Conservation (phyloP, 2,329 filamentous ascomycete genomes). For the Anisogramma anomala region DNA sequence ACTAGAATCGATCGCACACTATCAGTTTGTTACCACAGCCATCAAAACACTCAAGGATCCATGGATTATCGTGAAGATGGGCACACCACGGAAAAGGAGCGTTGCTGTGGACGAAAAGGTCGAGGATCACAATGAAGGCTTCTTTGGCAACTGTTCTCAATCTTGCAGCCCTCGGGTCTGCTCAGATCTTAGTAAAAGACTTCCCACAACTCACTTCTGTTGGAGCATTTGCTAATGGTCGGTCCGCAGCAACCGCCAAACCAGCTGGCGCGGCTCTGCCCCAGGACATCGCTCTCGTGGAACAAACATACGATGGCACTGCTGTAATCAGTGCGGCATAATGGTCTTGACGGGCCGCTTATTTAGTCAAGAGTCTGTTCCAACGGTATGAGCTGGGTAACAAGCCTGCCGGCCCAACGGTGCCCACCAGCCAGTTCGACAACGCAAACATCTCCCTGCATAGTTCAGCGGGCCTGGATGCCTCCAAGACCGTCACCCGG, state of each 20-base stretch:
- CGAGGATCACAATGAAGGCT: background rate
- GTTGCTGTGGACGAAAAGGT: background rate
- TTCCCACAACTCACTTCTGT: background rate
- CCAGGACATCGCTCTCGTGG: background rate
- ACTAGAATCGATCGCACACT: background rate
- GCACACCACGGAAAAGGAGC: background rate
- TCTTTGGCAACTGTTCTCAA: background rate
- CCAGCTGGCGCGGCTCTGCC: background rate
- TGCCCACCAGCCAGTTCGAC: slow-evolving; percentile 24
- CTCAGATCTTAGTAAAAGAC: background rate
- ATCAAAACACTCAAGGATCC: background rate
- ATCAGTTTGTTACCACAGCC: background rate
- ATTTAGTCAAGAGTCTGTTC: slow-evolving; percentile 26
- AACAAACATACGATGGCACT: slow-evolving; percentile 18
- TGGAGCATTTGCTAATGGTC: background rate
- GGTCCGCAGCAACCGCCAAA: background rate
- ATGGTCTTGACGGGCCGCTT: slow-evolving; percentile 30
- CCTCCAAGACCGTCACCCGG: slow-evolving; percentile 22
- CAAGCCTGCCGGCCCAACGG: slow-evolving; percentile 24
- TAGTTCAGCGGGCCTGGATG: slow-evolving; percentile 23
- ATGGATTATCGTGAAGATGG: background rate
- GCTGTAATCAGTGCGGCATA: slow-evolving; percentile 27
- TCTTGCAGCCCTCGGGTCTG: background rate
- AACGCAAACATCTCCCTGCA: slow-evolving; percentile 21
- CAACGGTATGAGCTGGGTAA: slow-evolving; percentile 29